Conservation (phyloP, 2,329 filamentous ascomycete species). For the Trichoderma lentiforme region DNA sequence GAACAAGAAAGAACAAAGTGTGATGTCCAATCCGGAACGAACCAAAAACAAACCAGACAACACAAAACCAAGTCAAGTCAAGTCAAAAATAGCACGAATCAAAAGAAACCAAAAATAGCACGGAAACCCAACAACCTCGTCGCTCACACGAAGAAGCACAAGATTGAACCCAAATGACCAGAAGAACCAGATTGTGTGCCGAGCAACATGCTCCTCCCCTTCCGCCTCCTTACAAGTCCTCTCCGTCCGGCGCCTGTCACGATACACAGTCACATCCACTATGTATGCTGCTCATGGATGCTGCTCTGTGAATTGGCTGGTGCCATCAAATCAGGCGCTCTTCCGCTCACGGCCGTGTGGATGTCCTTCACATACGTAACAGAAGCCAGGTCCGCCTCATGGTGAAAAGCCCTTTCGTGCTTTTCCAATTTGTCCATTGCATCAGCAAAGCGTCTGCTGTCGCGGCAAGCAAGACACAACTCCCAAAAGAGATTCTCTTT, state of each 20-base stretch:
- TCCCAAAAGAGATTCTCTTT: no score
- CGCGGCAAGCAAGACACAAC: background rate
- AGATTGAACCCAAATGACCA: background rate
- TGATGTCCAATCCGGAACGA: background rate
- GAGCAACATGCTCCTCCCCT: background rate
- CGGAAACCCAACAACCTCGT: background rate
- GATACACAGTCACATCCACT: background rate
- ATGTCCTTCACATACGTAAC: background rate
- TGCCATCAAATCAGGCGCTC: background rate
- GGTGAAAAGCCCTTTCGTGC: background rate
- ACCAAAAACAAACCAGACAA: background rate
- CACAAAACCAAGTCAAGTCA: background rate
- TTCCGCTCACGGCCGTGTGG: background rate
- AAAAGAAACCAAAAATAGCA: background rate
- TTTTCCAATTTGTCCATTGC: background rate
- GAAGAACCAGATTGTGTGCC: background rate
- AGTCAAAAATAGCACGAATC: background rate
- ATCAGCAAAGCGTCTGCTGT: background rate
- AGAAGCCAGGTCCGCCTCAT: background rate
- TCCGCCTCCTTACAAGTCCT: background rate
- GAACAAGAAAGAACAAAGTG: background rate
- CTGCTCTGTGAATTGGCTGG: background rate
- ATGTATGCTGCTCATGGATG: background rate
- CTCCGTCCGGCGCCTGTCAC: background rate
- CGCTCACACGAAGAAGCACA: background rate